Conservation (phyloP, 2,329 filamentous ascomycete species). For the Clarireedia hainanense region DNA sequence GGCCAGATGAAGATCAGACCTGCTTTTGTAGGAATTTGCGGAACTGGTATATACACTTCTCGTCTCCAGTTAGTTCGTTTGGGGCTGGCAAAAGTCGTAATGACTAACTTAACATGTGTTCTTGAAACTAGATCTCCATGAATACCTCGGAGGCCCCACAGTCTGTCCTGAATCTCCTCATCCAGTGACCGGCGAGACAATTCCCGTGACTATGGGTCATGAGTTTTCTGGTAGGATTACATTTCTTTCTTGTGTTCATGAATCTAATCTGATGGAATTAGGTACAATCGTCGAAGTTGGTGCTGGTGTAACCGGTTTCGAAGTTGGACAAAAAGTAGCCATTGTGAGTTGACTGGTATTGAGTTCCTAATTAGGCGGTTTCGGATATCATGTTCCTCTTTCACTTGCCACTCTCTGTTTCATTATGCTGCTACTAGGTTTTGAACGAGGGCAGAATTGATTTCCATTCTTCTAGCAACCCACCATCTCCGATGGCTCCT, state of each 20-base stretch:
- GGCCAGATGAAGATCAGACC: constrained; percentile 44
- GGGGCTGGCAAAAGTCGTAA: not conserved
- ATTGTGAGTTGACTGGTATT: constrained; percentile 26
- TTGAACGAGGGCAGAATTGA: too few relatives aligned
- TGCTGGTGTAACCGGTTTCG: constrained; percentile 37
- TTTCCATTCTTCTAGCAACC: constrained; percentile 35
- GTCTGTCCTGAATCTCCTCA: constrained; percentile 46
- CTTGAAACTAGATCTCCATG: constrained; percentile 37
- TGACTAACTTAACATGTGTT: not conserved
- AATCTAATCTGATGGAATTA: not conserved
- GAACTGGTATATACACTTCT: constrained; percentile 28
- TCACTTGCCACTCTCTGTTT: too few relatives aligned
- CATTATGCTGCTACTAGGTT: too few relatives aligned
- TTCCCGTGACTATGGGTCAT: constrained; percentile 56
- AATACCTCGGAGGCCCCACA: constrained; percentile 41
- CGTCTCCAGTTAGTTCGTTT: not conserved
- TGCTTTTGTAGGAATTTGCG: constrained; percentile 46
- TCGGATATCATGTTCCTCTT: too few relatives aligned
- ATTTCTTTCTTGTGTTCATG: not conserved
- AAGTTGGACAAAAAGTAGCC: constrained; percentile 48
- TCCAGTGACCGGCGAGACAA: constrained; percentile 46
- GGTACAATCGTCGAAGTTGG: constrained; percentile 49
- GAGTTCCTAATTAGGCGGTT: too few relatives aligned
- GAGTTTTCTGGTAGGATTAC: constrained; percentile 47
- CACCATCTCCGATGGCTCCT: constrained; percentile 48